phyloP scores from a whole-genome alignment of 371 early-diverging fungal species.

The Syncephalastrum monosporum region DNA sequence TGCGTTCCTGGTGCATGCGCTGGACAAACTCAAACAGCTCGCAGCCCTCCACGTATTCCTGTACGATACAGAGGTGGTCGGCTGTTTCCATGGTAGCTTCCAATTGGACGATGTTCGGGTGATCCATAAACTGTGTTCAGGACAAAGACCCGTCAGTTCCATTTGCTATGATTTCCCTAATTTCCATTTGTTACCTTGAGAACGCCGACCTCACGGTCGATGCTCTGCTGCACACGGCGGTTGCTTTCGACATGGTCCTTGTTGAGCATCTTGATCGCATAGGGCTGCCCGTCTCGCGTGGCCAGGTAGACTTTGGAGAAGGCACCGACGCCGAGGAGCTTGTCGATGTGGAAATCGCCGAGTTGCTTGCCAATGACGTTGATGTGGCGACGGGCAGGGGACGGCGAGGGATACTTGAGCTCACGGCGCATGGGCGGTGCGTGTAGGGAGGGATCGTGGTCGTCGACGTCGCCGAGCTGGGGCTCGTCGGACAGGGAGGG shows the following conservation, averaged over 20 bases:
- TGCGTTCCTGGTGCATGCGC: constrained; percentile 30
- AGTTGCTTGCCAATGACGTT: constrained; percentile 36
- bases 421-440: constrained; percentile 19
- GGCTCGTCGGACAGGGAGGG: constrained; percentile 36
- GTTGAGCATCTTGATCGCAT: constrained; percentile 44
- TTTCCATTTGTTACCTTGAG: constrained; percentile 28
- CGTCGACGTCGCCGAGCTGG: constrained; percentile 34
- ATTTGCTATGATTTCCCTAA: too few relatives aligned
- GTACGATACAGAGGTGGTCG: constrained; percentile 58
- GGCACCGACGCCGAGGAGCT: constrained; percentile 44
- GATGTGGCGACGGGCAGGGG: constrained; percentile 18
- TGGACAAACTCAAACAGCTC: constrained; percentile 69
- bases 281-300: constrained; percentile 13
- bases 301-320: constrained; percentile 50
- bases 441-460: constrained; percentile 9
- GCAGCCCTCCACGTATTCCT: constrained; percentile 66
- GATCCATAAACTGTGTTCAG: constrained; percentile 47
- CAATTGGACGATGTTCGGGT: constrained; percentile 70
- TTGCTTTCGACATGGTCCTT: constrained; percentile 36
- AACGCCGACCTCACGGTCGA: constrained; percentile 47
- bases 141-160: too few relatives aligned
- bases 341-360: constrained; percentile 29
- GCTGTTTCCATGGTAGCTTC: constrained; percentile 73
- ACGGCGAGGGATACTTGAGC: constrained; percentile 11
- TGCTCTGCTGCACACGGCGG: constrained; percentile 42